phyloP scores from a whole-genome alignment of 768 basidiomycete genomes.

The Serendipita sp. region DNA sequence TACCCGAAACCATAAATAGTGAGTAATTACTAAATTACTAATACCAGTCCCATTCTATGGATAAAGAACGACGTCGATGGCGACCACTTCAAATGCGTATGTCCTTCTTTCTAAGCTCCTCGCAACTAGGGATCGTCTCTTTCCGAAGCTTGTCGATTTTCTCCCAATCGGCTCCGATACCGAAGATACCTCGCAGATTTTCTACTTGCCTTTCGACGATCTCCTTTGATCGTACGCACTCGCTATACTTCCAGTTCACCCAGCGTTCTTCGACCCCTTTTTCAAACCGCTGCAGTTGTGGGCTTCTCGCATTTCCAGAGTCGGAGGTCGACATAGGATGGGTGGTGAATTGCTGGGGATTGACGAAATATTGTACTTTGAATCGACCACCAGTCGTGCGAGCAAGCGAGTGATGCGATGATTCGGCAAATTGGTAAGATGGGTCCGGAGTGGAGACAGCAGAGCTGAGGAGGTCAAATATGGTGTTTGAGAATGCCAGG shows the following conservation, averaged over 20 bases:
- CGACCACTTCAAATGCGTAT: not conserved
- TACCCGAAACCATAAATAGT: too few species aligned
- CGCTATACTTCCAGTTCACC: slow-evolving; percentile 46
- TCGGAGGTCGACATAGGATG: slow-evolving; percentile 50
- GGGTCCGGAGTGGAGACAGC: slow-evolving; percentile 60
- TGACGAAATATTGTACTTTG: slow-evolving; percentile 72
- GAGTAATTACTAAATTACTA: too few species aligned
- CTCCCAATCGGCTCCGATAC: slow-evolving; percentile 83
- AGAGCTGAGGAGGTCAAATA: slow-evolving; percentile 32
- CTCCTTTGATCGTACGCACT: slow-evolving; percentile 57
- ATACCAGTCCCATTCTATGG: too few species aligned
- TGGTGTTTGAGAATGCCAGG: slow-evolving; percentile 57
- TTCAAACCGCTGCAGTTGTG: slow-evolving; percentile 49
- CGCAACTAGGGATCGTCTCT: slow-evolving; percentile 61
- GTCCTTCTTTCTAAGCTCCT: slow-evolving; percentile 51
- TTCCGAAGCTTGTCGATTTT: slow-evolving; percentile 56
- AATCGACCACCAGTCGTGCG: slow-evolving; percentile 46
- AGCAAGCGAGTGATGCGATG: slow-evolving; percentile 46
- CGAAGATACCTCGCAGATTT: slow-evolving; percentile 71
- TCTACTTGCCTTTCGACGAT: slow-evolving; percentile 54
- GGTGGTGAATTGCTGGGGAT: slow-evolving; percentile 52
- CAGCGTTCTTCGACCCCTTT: slow-evolving; percentile 56
- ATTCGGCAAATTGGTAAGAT: slow-evolving; percentile 48
- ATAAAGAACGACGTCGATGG: not conserved
- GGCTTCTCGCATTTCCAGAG: slow-evolving; percentile 14